A percentile compares a stretch with the other conserved stretches of the same genome.
phyloP scores from a whole-genome alignment of 345 rosid genomes.

The Eucalyptus victrix region DNA sequence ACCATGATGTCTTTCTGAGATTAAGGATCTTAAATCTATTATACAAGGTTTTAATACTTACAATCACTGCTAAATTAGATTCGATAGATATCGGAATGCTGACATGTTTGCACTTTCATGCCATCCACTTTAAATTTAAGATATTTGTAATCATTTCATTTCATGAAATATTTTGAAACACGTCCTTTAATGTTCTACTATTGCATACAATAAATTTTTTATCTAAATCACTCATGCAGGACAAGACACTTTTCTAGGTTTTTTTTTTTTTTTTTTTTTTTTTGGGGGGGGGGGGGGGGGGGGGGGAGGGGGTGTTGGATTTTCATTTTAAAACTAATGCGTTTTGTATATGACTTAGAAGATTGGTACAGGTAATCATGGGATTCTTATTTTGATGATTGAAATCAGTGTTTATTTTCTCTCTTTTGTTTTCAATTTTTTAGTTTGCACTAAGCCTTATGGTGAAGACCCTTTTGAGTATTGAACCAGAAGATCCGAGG shows the following conservation, averaged over 20 bases:
- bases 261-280: background rate
- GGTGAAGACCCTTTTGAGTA: conserved; percentile 61
- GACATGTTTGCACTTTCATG: background rate
- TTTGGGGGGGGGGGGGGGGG: too few species aligned
- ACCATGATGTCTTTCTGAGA: background rate
- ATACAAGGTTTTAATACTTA: background rate
- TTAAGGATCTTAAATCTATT: background rate
- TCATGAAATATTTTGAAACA: background rate
- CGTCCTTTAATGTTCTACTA: accelerated
- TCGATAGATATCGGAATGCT: background rate
- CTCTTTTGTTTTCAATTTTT: background rate
- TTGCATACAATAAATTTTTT: too few species aligned
- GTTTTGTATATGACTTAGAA: background rate
- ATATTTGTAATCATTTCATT: background rate
- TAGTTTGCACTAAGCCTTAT: conserved; percentile 58
- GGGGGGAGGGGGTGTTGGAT: too few species aligned
- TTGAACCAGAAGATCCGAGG: conserved; percentile 47
- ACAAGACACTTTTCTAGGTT: background rate
- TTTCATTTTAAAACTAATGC: background rate
- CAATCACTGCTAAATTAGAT: background rate
- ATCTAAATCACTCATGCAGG: background rate
- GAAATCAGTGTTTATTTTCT: background rate
- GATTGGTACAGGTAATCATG: background rate
- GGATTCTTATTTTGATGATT: background rate
- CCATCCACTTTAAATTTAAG: background rate